These are phyloP conservation scores for Acanthamoeba rhysodes DNA, from an alignment of 208 protist species.

Conservation along the genomic window DNA sequence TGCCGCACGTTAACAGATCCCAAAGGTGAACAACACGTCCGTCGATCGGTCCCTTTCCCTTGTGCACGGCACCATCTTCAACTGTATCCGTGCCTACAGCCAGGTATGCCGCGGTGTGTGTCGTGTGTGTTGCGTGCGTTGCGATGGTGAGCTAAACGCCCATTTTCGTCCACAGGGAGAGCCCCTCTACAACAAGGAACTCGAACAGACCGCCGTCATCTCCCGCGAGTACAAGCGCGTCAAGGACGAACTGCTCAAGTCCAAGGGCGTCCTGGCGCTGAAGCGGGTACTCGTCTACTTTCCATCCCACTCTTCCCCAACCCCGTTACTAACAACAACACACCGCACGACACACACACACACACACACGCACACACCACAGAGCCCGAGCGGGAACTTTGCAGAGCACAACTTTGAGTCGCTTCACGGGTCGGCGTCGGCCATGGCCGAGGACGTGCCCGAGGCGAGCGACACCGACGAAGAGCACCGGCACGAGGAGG, in stretches of 20 bases:
- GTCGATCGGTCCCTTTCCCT: constrained; percentile 92
- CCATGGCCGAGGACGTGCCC: constrained; percentile 46
- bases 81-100: constrained; percentile 72
- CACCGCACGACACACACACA: neutral
- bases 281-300: neutral
- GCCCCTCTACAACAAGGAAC: constrained; percentile 50
- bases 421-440: neutral
- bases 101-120: neutral
- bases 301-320: neutral
- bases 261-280: constrained; percentile 57
- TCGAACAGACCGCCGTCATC: constrained; percentile 51
- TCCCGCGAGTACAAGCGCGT: constrained; percentile 57
- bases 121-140: neutral
- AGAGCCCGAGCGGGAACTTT: constrained; percentile 64
- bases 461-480: constrained; percentile 54
- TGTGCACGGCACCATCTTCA: constrained; percentile 91
- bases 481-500: constrained; percentile 29
- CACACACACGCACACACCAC: neutral
- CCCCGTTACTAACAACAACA: neutral
- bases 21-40: constrained; percentile 94
- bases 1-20: constrained; percentile 74
- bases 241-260: constrained; percentile 58
- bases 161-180: neutral
- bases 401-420: neutral
- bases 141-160: no score